Base-by-base conservation (phyloP, 495 filamentous ascomycete species). In the Penicillium paradoxum region DNA sequence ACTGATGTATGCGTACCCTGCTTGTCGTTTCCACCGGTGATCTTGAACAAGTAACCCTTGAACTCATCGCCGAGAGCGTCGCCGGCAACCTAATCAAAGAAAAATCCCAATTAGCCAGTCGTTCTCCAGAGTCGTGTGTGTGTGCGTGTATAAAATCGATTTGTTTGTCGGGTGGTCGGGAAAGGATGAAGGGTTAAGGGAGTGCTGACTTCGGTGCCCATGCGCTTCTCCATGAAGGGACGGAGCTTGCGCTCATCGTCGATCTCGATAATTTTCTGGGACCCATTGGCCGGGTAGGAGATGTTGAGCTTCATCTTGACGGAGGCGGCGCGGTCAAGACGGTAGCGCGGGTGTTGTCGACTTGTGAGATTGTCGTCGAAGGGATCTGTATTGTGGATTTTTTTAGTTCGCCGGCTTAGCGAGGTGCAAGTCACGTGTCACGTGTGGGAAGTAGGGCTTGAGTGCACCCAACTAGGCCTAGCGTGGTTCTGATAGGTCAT, bases 1-100 rank as follows among this genome's bases (percentile, higher is more conserved):
- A n/a, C n/a, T n/a, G n/a, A 30, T 27, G 47, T 30, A 30, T 49
- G 53, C 72, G 63, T 73, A 75, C 72, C 93, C 81, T 98, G 93
- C 88, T 98, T 98, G 88, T 98, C 93, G 86, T 98, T 98, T 74
- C 95, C 93, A 72, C 93, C 93, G 67, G 93, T 98, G 79, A 98
- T 97, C 72, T 85, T 88, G 71, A 77, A 72, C 47, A 77, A 53
- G 80, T 97, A 98, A 73, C 93, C 93, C 82, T 93, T 95, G 87
- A 92, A 98, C 79, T 98, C 93, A 71, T 95, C 88, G 62, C 93
- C 95, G 66, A 98, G 84, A 70, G 84, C 85, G 76, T 98, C 93
- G 68, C 84, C 93, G 57, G 84, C 76, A 60, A 77, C 62, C 73
- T 76, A 67, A 58, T 67, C 45, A 34, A 51, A 63, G 62, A 59